Base-by-base conservation (phyloP, 2,329 filamentous ascomycete species). In the Pestalotiopsis sp. region DNA sequence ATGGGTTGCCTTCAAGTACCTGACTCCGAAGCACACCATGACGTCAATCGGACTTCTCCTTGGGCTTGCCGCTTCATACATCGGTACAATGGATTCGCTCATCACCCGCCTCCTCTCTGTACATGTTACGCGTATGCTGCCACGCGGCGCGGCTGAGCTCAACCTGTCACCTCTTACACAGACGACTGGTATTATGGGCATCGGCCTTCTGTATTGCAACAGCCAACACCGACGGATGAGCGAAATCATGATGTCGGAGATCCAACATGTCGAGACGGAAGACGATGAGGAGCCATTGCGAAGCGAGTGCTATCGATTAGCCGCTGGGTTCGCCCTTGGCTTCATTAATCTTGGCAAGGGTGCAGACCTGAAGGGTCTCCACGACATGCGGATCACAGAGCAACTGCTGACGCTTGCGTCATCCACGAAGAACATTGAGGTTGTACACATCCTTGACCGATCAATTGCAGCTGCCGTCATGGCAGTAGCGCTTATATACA, bases 1-100 rank as follows among this genome's bases (percentile, higher is more conserved):
- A 82, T 99, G 96, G 95, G 91, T 99, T 57, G 95, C 94, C 9
- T 99, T 98, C 86, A 98, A 98, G 76, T 99, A 99, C 73, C 84
- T 99, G n/a, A 99, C 96, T 0, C 95, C 96, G 1, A 99, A 99
- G 76, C 97, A 99, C 79, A 97, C 94, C 30, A 99, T 99, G 96
- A 98, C 96, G 26, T 98, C 96, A 0, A 95, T 99, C 66, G 96
- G 96, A 10, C 84, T 99, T n/a, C 85, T 99, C 3, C 85, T 99
- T 0, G 96, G 96, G 1, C 84, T 99, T 20, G 94, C 96, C 9
- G 96, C 93, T 30, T 98, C 96, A 1, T 97, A 97, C 76, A 86
- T 98, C 72, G 96, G 97, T 1, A 98, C 94, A 2, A 98, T 98
- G 95, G 96, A 99, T 78, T 96, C 93, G 1, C 85, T 98, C 35